A percentile compares a stretch with the other conserved stretches of the same genome.
phyloP scores from a whole-genome alignment of 495 filamentous ascomycete genomes.

The Penicillium soppii region DNA sequence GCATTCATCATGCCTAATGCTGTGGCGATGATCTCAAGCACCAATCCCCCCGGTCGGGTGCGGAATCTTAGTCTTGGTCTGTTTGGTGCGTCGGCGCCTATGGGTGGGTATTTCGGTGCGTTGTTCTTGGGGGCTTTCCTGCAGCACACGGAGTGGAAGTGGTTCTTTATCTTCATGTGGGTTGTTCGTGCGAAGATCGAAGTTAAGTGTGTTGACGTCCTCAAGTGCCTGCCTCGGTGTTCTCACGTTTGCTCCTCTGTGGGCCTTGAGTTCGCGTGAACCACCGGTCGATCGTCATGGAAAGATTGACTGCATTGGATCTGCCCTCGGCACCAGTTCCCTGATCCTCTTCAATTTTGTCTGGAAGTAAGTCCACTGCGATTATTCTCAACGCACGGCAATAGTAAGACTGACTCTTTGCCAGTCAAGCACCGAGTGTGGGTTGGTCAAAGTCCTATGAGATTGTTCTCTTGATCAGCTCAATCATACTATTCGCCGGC shows the following conservation, averaged over 20 bases:
- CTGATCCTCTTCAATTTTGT: constrained; percentile 55
- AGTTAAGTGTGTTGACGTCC: neutral
- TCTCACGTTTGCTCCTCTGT: constrained; percentile 29
- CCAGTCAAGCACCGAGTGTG: constrained; percentile 50
- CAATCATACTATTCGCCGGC: constrained; percentile 35
- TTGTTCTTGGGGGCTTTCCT: constrained; percentile 44
- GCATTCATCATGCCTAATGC: constrained; percentile 49
- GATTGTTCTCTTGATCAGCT: constrained; percentile 42
- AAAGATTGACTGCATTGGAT: constrained; percentile 49
- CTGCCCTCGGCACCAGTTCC: constrained; percentile 41
- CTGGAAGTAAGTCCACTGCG: constrained; percentile 46
- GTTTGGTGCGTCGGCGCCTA: constrained; percentile 50
- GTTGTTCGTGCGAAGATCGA: neutral
- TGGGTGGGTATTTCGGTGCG: constrained; percentile 45
- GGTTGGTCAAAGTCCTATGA: constrained; percentile 50
- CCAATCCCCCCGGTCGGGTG: constrained; percentile 41
- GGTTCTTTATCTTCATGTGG: constrained; percentile 52
- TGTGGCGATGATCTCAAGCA: constrained; percentile 47
- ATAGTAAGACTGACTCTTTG: neutral
- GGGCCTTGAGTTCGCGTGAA: constrained; percentile 38
- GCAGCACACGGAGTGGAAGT: constrained; percentile 44
- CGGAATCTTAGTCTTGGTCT: constrained; percentile 50
- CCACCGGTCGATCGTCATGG: constrained; percentile 40
- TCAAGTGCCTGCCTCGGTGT: constrained; percentile 35
- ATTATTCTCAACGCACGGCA: neutral